These are phyloP conservation scores for Myxozyma sirexii DNA, from an alignment of 805 yeast genomes.

Conservation along the genomic window DNA sequence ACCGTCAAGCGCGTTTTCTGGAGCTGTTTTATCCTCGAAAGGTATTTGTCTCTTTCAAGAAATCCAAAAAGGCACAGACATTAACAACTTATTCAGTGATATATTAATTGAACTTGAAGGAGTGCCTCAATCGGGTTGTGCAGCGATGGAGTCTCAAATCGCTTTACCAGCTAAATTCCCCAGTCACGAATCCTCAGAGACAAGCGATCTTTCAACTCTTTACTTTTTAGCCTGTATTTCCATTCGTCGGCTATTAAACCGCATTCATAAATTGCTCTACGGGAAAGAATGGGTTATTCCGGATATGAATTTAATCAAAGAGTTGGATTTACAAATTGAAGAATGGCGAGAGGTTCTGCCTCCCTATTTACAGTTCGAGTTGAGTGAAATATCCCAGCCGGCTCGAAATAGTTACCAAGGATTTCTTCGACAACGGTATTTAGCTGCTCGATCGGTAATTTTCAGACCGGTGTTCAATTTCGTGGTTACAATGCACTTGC, in stretches of 20 bases:
- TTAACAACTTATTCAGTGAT: too few relatives aligned
- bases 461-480: slow-evolving; percentile 29
- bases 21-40: background rate
- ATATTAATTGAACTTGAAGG: slow-evolving; percentile 25
- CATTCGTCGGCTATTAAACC: slow-evolving; percentile 30
- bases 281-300: slow-evolving; percentile 4
- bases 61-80: too few relatives aligned
- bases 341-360: slow-evolving; percentile 32
- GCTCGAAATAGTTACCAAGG: slow-evolving; percentile 25
- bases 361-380: slow-evolving; percentile 14
- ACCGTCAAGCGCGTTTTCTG: slow-evolving; percentile 1
- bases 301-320: slow-evolving; percentile 19
- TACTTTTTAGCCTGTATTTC: slow-evolving; percentile 33
- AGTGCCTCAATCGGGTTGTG: slow-evolving; percentile 30
- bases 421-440: slow-evolving; percentile 31
- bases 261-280: slow-evolving; percentile 20
- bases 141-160: slow-evolving; percentile 17
- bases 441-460: slow-evolving; percentile 30
- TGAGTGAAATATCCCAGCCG: slow-evolving; percentile 10
- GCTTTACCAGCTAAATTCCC: slow-evolving; percentile 19
- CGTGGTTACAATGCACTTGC: slow-evolving; percentile 19
- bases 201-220: slow-evolving; percentile 19
- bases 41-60: background rate
- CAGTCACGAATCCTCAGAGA: slow-evolving; percentile 22
- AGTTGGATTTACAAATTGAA: slow-evolving; percentile 28